These are phyloP conservation scores for Neurospora sp. DNA, from an alignment of 2,329 filamentous ascomycete species.

Conservation along the genomic window DNA sequence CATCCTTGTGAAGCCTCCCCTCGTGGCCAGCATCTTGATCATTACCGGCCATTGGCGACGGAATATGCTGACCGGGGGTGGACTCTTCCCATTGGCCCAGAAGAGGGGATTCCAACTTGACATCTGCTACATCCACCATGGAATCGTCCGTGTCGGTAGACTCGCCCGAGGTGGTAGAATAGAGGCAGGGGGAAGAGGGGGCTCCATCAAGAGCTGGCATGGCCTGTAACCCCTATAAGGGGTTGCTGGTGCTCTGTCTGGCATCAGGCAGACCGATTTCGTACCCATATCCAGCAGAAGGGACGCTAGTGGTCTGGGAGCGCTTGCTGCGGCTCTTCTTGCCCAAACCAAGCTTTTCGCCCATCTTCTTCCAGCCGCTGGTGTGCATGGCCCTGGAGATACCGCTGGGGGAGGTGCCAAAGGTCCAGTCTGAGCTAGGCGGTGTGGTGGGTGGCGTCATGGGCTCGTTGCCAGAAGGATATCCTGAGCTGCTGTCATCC, in stretches of 20 bases:
- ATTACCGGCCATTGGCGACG: constrained; percentile 19
- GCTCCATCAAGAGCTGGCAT: constrained; percentile 35
- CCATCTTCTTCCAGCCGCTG: constrained; percentile 55
- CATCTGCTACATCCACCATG: constrained; percentile 14
- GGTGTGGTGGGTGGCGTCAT: constrained; percentile 69
- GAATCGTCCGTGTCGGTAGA: constrained; percentile 5
- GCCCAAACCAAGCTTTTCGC: constrained; percentile 49
- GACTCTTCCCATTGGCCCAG: constrained; percentile 32
- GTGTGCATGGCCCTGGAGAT: constrained; percentile 45
- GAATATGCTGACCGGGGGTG: constrained; percentile 33
- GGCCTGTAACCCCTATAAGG: constrained; percentile 50
- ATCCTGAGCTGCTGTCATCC: constrained; percentile 56
- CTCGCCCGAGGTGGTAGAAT: constrained; percentile 10
- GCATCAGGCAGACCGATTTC: constrained; percentile 27
- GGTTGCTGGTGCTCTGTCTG: constrained; percentile 24
- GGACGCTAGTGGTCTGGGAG: constrained; percentile 28
- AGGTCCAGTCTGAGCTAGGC: constrained; percentile 48
- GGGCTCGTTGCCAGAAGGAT: constrained; percentile 45
- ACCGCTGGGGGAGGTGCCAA: constrained; percentile 40
- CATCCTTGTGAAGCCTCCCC: constrained; percentile 26
- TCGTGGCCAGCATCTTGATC: constrained; percentile 11
- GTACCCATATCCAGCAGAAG: constrained; percentile 26
- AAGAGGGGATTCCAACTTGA: constrained; percentile 9
- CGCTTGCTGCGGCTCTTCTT: constrained; percentile 39
- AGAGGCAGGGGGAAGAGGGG: constrained; percentile 21